These are phyloP conservation scores for Lyophyllum semitale DNA, from an alignment of 768 basidiomycete species.

Conservation along the genomic window DNA sequence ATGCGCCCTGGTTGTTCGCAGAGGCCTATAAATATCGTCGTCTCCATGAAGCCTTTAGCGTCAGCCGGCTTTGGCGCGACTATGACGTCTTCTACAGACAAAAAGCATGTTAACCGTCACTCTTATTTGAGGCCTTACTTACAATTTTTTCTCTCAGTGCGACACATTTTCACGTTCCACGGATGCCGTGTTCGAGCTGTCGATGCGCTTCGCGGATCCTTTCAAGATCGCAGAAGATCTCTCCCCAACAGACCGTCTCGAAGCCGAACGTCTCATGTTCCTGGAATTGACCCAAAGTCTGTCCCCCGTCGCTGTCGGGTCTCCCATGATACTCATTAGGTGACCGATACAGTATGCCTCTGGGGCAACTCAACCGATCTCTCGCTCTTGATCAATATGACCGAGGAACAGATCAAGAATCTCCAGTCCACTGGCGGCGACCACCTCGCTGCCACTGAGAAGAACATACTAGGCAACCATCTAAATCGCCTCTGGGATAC, in stretches of 20 bases:
- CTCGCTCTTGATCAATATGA: conserved; percentile 95
- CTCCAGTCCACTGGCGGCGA: conserved; percentile 98
- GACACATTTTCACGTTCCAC: conserved; percentile 93
- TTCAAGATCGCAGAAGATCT: conserved; percentile 62
- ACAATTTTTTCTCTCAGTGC: conserved; percentile 48
- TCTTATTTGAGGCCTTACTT: background rate
- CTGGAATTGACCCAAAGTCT: conserved; percentile 88
- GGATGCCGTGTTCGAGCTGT: conserved; percentile 93
- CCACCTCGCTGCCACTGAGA: conserved; percentile 91
- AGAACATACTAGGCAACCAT: conserved; percentile 93
- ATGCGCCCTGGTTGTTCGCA: conserved; percentile 94
- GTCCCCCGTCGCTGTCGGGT: conserved; percentile 14
- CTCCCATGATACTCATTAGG: conserved; percentile 4
- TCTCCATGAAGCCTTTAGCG: conserved; percentile 90
- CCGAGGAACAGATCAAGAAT: conserved; percentile 94
- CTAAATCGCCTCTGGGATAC: conserved; percentile 71
- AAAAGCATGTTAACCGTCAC: conserved; percentile 49
- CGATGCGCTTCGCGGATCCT: conserved; percentile 87
- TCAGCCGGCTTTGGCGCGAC: conserved; percentile 85
- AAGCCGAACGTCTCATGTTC: conserved; percentile 85
- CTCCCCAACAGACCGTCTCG: conserved; percentile 56
- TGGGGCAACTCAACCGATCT: conserved; percentile 98
- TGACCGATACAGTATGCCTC: conserved; percentile 65
- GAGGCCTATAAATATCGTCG: conserved; percentile 94
- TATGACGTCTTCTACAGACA: conserved; percentile 97